Conservation (phyloP, 176 grass and related monocot species). For the Triticum dicoccoides region DNA sequence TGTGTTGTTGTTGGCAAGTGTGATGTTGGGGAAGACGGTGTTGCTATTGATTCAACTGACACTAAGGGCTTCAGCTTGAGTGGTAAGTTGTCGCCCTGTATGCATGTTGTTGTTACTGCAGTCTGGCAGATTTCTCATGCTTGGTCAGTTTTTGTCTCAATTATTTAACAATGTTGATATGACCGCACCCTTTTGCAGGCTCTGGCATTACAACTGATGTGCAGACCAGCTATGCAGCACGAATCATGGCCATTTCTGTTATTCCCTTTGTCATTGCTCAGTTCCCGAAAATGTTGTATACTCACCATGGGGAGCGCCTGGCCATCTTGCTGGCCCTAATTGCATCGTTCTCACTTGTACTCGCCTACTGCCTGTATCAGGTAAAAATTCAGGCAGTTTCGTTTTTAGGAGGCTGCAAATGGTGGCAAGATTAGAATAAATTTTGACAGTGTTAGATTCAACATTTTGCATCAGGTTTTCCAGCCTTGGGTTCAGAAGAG, state of each 20-base stretch:
- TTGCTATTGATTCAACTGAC: slow-evolving; percentile 51
- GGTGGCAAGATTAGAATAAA: neutral
- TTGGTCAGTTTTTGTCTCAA: neutral
- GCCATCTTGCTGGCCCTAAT: slow-evolving; percentile 69
- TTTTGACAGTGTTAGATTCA: slow-evolving; percentile 16
- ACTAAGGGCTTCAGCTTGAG: slow-evolving; percentile 65
- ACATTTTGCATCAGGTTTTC: slow-evolving; percentile 66
- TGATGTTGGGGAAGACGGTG: slow-evolving; percentile 50
- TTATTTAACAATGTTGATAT: neutral
- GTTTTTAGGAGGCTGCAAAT: neutral
- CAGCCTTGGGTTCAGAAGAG: slow-evolving; percentile 96
- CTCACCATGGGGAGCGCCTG: slow-evolving; percentile 47
- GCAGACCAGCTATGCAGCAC: slow-evolving; percentile 85
- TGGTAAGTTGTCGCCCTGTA: slow-evolving; percentile 39
- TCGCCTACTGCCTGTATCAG: slow-evolving; percentile 85
- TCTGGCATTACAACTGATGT: slow-evolving; percentile 78
- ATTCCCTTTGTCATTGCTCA: slow-evolving; percentile 86
- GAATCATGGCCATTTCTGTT: slow-evolving; percentile 90
- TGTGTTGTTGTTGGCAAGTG: slow-evolving; percentile 96
- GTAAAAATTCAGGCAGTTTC: slow-evolving; percentile 33
- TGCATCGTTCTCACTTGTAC: slow-evolving; percentile 55
- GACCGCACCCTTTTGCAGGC: slow-evolving; percentile 29
- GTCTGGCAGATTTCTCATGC: neutral
- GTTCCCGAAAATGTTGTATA: slow-evolving; percentile 74
- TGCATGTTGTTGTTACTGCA: neutral